Evolutionary conservation across 2,329 filamentous ascomycete species (phyloP).

Genomic region (Trichoderma oligosporum): DNA sequence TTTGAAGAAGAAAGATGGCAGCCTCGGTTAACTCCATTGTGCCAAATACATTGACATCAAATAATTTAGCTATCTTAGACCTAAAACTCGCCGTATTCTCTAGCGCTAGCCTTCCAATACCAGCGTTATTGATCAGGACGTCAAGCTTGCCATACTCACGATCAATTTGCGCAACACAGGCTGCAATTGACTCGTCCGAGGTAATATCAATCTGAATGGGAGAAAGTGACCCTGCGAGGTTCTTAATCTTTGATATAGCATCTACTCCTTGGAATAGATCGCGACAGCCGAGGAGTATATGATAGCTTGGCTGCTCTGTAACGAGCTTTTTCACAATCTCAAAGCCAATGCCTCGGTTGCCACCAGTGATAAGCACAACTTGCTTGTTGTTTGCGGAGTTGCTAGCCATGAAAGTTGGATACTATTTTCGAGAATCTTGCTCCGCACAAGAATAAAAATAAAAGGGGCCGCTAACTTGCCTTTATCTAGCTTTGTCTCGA

Average conservation of each 20-base stretch:
- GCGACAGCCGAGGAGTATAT: conserved; percentile 7
- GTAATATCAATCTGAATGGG: conserved; percentile 7
- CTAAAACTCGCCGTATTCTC: neutral
- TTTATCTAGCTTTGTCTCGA: too few relatives aligned
- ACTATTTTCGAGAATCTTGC: too few relatives aligned
- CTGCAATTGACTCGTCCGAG: conserved; percentile 6
- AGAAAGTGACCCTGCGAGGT: neutral
- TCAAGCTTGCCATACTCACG: conserved; percentile 7
- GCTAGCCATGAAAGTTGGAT: neutral
- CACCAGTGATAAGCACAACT: conserved; percentile 4
- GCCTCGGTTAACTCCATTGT: conserved; percentile 1
- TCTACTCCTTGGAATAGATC: neutral
- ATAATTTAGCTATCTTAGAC: neutral
- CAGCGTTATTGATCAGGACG: conserved; percentile 11
- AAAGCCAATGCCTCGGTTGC: conserved; percentile 10
- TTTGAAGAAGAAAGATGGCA: neutral
- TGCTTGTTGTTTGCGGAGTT: neutral
- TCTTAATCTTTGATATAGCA: neutral
- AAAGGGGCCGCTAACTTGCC: too few relatives aligned
- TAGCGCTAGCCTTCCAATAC: conserved; percentile 7
- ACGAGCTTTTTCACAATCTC: conserved; percentile 12
- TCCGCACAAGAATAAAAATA: too few relatives aligned
- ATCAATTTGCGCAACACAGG: conserved; percentile 1
- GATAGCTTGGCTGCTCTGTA: neutral
- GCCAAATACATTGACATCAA: conserved; percentile 13